Evolutionary conservation across 164 flowering plant species (phyloP), one percentile per base, ranked within the genome.

Genomic region (Saururus chinensis): DNA sequence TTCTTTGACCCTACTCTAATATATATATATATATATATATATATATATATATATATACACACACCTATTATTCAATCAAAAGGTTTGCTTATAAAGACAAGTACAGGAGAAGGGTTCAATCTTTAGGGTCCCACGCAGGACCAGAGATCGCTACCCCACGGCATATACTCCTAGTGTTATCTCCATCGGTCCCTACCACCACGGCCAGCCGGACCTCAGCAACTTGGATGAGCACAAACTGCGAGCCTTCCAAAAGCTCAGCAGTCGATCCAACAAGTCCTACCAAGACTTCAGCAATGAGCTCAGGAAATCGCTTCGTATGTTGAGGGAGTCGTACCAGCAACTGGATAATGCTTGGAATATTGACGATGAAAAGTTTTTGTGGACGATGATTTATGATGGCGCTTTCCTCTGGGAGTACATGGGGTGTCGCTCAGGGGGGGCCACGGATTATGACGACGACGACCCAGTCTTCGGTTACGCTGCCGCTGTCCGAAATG

Each of bases 351-450:
- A 7, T 4, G 19, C 37, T 14, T n/a, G n/a, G 30, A 35, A 80
- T 9, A n/a, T n/a, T n/a, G 72, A 78, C 45, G 81, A 87, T 51
- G 87, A 82, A 2, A 30, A 30, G 62, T 86, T 84, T 53, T 76
- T 76, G 13, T 82, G 84, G 55, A 80, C 82, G 88, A 65, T 82
- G 93, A 77, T 86, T 26, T 80, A 79, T 19, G 93, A 86, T 66
- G 80, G 82, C 0, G 81, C 88, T 66, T 87, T 87, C 59, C 67
- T 83, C 9, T 76, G 82, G 5, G 93, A 87, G 72, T 75, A 82
- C 35, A 71, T 86, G 40, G 72, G 75, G 17, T 82, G 82, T 0
- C n/a, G n/a, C 79, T 9, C 70, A 75, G 4, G 6, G 2, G 37
- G 6, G 4, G 37, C 37, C n/a, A n/a, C n/a, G n/a, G n/a, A n/a